Base-by-base conservation (phyloP, 352 stramenopile genomes). In the Stramenopiles sp. region DNA sequence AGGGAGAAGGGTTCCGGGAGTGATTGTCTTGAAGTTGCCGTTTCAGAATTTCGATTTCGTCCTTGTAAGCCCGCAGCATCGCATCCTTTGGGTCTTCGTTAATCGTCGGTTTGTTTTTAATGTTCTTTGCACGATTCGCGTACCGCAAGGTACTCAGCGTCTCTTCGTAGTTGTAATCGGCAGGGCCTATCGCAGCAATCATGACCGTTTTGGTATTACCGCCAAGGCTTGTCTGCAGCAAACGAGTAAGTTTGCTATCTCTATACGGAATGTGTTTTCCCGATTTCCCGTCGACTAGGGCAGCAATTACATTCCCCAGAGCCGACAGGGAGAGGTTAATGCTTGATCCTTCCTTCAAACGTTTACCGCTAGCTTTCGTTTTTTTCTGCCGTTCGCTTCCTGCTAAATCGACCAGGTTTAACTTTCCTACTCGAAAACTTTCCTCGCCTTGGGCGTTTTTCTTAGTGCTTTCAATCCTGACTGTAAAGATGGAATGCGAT, bases 61-160 rank as follows among this genome's bases (percentile, higher is more conserved):
- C 84, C 49, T 93, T 92, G 78, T 94, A 91, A 77, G 91, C 86
- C 25, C 90, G 84, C 32, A 98, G 90, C 89, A 97, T 96, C n/a
- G 92, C 88, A 78, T 98, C 92, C 77, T 98, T 93, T 0, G 90
- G 89, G 77, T 98, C 92, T 68, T 96, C 87, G 81, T 98, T 97
- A 74, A 96, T 85, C 0, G 90, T 88, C 1, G 92, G 91, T 68
- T 94, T 94, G 84, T 98, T 98, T 79, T 96, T 95, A 78, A 98
- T 98, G 78, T 99, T 98, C 83, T 99, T 99, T 37, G 96, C 96
- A 12, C 95, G 87, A 76, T 97, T 96, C 0, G 94, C 94, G 75
- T 98, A 98, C 36, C 91, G 92, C 18, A 99, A 85, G 68, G 94
- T 99, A 49, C 94, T 97, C 1, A 99, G 81, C 0, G 94, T 98